Evolutionary conservation across 2,329 filamentous ascomycete species (phyloP).

Genomic region (Rhynchosporium graminicola): DNA sequence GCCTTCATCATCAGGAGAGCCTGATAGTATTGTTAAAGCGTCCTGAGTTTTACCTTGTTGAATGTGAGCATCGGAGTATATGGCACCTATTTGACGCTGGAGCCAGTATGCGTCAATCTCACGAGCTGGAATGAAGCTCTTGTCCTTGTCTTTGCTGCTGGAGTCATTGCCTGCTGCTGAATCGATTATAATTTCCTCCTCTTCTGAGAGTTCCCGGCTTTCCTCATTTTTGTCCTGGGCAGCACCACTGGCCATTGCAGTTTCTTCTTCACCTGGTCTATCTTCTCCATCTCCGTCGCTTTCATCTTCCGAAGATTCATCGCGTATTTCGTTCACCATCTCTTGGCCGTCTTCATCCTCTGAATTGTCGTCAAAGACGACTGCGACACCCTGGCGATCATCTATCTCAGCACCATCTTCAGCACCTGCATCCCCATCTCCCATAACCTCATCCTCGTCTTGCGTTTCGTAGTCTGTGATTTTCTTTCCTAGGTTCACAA

Average conservation of each 20-base stretch:
- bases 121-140: constrained; percentile 71
- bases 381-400: constrained; percentile 93
- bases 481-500: constrained; percentile 96
- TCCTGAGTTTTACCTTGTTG: constrained; percentile 91
- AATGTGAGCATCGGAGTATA: constrained; percentile 89
- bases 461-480: constrained; percentile 98
- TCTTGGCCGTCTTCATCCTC: constrained; percentile 80
- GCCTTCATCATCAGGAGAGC: constrained; percentile 70
- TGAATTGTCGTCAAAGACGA: constrained; percentile 91
- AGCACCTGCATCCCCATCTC: constrained; percentile 64
- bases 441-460: constrained; percentile 90
- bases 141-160: constrained; percentile 51
- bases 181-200: constrained; percentile 83
- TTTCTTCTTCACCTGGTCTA: constrained; percentile 51
- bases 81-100: constrained; percentile 83
- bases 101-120: constrained; percentile 98
- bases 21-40: constrained; percentile 80
- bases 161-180: constrained; percentile 55
- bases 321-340: constrained; percentile 81
- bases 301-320: constrained; percentile 82
- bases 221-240: constrained; percentile 52
- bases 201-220: constrained; percentile 53
- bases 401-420: constrained; percentile 79
- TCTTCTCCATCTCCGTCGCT: constrained; percentile 71
- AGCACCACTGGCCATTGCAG: constrained; percentile 52